A percentile compares a stretch with the other conserved stretches of the same genome.
phyloP scores from a whole-genome alignment of 2,329 filamentous ascomycete species.

The Pezicula radicicola region DNA sequence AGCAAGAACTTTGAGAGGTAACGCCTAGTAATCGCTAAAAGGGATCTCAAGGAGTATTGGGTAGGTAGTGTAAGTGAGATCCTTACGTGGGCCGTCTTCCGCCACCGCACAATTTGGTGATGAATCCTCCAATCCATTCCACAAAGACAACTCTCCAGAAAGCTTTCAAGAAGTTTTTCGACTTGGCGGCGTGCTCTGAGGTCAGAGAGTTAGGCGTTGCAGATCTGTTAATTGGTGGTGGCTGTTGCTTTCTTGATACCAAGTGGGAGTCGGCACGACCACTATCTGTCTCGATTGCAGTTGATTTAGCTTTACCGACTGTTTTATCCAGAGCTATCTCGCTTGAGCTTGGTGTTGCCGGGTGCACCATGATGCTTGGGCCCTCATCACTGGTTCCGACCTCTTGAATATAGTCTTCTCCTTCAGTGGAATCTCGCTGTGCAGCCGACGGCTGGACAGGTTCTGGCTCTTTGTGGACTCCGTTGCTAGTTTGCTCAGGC shows the following conservation, averaged over 20 bases:
- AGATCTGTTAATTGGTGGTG: conserved; percentile 17
- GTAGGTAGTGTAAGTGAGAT: conserved; percentile 1
- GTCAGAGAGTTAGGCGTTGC: conserved; percentile 25
- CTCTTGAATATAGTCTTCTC: conserved; percentile 3
- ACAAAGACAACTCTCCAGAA: conserved; percentile 31
- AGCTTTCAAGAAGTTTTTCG: conserved; percentile 23
- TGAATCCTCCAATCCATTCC: conserved; percentile 32
- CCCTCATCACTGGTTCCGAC: conserved; percentile 7
- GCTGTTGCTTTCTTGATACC: conserved; percentile 18
- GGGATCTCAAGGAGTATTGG: neutral
- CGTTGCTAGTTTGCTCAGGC: neutral
- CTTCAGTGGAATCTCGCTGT: conserved; percentile 3
- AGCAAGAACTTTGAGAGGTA: conserved; percentile 11
- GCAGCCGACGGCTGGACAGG: conserved; percentile 1
- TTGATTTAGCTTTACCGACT: conserved; percentile 16
- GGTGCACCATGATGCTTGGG: conserved; percentile 17
- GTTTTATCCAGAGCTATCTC: conserved; percentile 6
- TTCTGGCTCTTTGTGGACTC: neutral
- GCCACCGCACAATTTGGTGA: conserved; percentile 25
- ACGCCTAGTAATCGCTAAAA: conserved; percentile 5
- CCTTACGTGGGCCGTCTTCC: conserved; percentile 24
- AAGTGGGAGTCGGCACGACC: conserved; percentile 8
- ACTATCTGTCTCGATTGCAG: conserved; percentile 15
- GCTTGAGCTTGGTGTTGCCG: conserved; percentile 17
- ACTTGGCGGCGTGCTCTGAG: conserved; percentile 19